Conservation (phyloP, 148 eudicot species). For the Rhododendron griersonianum region DNA sequence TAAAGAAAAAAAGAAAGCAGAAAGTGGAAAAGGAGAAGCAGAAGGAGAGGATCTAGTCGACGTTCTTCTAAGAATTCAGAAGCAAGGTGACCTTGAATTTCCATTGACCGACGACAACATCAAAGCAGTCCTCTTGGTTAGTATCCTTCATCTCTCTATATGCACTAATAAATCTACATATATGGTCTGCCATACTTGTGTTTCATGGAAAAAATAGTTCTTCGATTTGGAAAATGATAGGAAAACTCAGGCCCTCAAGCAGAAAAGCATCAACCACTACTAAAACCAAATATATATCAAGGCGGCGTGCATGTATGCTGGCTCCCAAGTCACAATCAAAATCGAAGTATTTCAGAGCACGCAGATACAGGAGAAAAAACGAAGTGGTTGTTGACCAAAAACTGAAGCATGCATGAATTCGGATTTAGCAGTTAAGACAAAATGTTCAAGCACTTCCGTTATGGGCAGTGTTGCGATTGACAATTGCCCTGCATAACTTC, state of each 20-base stretch:
- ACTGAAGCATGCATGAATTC: neutral
- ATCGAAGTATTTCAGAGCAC: neutral
- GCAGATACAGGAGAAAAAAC: neutral
- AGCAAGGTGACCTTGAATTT: neutral
- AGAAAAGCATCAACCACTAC: too few species aligned
- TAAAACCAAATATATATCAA: neutral
- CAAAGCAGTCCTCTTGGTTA: constrained; percentile 31
- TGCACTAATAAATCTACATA: neutral
- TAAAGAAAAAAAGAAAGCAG: neutral
- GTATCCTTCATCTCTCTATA: neutral
- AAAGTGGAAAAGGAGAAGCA: neutral
- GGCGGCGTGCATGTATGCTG: neutral
- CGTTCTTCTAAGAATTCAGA: constrained; percentile 4
- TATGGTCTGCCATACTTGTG: neutral
- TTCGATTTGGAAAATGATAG: neutral
- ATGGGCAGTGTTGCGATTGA: neutral
- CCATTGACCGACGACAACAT: constrained; percentile 16
- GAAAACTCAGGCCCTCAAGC: neutral
- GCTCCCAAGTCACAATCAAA: neutral
- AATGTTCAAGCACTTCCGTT: neutral
- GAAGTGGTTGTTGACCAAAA: neutral
- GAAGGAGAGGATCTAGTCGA: neutral
- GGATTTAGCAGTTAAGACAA: neutral
- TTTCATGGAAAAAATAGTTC: neutral
- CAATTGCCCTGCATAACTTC: neutral